Evolutionary conservation across 1,284 basidiomycete species (phyloP), one percentile per base, ranked within the genome.

Genomic region (Naganishia liquefaciens): DNA sequence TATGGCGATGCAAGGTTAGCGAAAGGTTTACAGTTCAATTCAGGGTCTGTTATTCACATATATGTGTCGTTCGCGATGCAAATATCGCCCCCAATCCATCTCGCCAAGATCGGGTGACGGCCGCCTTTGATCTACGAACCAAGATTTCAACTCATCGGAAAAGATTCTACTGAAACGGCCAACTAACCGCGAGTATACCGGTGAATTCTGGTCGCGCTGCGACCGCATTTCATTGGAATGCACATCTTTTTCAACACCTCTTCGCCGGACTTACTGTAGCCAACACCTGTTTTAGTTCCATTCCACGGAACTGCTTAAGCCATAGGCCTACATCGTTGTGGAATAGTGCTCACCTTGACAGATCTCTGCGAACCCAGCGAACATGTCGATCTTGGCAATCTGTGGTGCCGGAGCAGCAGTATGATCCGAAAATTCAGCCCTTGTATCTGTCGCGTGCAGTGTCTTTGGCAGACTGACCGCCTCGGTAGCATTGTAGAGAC

Each of bases 11-110:
- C 30, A 25, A 33, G 51, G 13, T 44, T 40, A 51, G 25, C 25
- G 44, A 52, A 19, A 10, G 19, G 7, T 11, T 0, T 49, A 13
- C 46, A 25, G n/a, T n/a, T n/a, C n/a, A n/a, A n/a, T n/a, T n/a
- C n/a, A 11, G 7, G 19, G 33, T 15, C 23, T 21, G 49, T 3
- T 10, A 15, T 57, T 55, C 21, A 68, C 66, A 63, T 90, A 73
- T 89, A 95, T 0, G 90, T 86, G 73, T 96, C 93, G 72, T 95
- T 96, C 3, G 90, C 84, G 1, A 93, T 85, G 33, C 93, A 82
- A 85, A 80, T 64, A 89, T 85, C 2, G 88, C 85, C 74, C 95
- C 92, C 55, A 9, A 60, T 60, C 17, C 55, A 60, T 49, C 33
- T 49, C 11, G 55, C 30, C 15, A 96, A 82, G 7, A 96, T 85